Base-by-base conservation (phyloP, 768 basidiomycete genomes). In the Trametes elegans region DNA sequence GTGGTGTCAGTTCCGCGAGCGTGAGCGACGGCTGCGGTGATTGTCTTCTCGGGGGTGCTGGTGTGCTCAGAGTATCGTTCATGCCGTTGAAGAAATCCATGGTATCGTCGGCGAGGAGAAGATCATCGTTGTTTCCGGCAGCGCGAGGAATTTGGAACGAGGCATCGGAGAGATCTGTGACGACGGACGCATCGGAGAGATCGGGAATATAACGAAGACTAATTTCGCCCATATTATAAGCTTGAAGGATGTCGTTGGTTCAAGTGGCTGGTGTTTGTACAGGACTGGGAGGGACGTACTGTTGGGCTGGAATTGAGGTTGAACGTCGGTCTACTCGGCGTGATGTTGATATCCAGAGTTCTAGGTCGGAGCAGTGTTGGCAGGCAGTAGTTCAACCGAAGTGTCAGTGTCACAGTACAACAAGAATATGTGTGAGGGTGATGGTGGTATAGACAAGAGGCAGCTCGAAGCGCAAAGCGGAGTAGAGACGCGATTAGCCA, bases 161-260 rank as follows among this genome's bases (percentile, higher is more conserved):
- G 7, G 70, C 62, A 55, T 80, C 74, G 23, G 80, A 79, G 49
- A 77, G 66, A 58, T 84, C 81, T 67, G 65, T 34, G n/a, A 49
- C 34, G 8, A 34, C 58, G 9, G 78, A 80, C n/a, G 68, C 62
- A 58, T 78, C 74, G 23, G 79, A 79, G 46, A 76, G 64, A 57
- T 85, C 81, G 35, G 82, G 82, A 24, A 83, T 62, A 66, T 82
- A 79, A 63, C 78, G 74, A 43, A 77, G 67, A 52, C 80, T 85
- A 19, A 80, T 66, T 67, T 74, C 73, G 35, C 34, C 55, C 59
- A 59, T 55, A 7, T n/a, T n/a, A n/a, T n/a, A n/a, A 5, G 21
- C 13, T 16, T 13, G 24, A n/a, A n/a, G n/a, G n/a, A n/a, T n/a
- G n/a, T n/a, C n/a, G n/a, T n/a, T n/a, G n/a, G n/a, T n/a, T n/a